phyloP scores from a whole-genome alignment of 73 alveolate species.

The Uronychia binucleata region DNA sequence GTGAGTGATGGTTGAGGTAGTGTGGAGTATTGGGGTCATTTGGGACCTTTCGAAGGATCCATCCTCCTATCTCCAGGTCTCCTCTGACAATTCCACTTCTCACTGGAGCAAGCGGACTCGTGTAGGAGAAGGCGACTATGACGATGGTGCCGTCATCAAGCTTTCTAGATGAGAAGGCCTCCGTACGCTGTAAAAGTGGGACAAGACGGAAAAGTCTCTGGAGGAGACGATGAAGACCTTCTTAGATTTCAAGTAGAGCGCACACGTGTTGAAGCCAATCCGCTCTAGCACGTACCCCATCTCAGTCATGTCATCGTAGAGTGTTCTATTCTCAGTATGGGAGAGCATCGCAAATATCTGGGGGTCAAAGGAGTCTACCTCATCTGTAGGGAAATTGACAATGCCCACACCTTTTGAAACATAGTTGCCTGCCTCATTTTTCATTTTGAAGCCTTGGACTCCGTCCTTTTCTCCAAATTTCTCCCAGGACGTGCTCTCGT shows the following conservation, averaged over 20 bases:
- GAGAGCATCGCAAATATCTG: background rate
- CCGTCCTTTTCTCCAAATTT: background rate
- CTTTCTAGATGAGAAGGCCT: background rate
- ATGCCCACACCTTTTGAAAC: constrained; percentile 49
- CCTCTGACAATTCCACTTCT: background rate
- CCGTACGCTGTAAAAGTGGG: background rate
- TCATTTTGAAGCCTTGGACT: background rate
- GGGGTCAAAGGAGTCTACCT: constrained; percentile 2
- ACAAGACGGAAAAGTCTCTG: background rate
- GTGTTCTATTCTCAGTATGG: constrained; percentile 22
- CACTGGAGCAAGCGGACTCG: background rate
- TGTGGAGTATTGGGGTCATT: background rate
- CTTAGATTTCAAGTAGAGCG: background rate
- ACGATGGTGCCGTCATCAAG: background rate
- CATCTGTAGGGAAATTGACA: constrained; percentile 29
- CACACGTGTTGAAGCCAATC: background rate
- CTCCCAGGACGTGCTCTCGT: constrained; percentile 5
- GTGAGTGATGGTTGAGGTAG: background rate
- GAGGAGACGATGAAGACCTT: background rate
- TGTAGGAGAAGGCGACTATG: background rate
- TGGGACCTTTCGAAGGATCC: background rate
- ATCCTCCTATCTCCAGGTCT: background rate
- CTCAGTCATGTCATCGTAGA: constrained; percentile 1
- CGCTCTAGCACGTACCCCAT: background rate
- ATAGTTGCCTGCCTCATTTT: constrained; percentile 4